Base-by-base conservation (phyloP, 306 rosid species). In the Morella rubra region DNA sequence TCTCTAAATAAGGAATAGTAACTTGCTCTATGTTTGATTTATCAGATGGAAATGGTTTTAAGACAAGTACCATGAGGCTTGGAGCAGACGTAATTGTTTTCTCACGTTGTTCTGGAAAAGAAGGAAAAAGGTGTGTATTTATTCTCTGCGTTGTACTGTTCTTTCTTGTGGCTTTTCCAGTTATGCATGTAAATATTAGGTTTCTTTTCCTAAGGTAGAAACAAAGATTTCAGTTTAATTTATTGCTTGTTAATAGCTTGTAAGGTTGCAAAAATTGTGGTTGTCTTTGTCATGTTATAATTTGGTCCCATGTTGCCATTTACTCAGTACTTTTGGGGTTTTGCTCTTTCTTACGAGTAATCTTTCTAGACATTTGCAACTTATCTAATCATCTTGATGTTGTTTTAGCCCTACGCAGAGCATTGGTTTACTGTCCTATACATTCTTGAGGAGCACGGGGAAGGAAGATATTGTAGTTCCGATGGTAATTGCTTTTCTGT, bases 11-110 rank as follows among this genome's bases (percentile, higher is more conserved):
- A 65, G 41, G 75, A 51, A 32, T 89, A 42, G 83, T 81, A 77
- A 79, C 73, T 77, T 47, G 55, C 64, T 75, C 54, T 72, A 18
- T 20, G 76, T 77, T 80, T 83, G 69, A 73, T 60, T 74, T 74
- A 77, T 56, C 85, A 96, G 99, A 96, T 85, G 99, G 99, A 85
- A 96, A 96, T 91, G 99, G 99, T 19, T 96, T 96, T 78, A 96
- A 96, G 81, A 96, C 98, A 27, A 92, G 99, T 85, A 96, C 97
- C 53, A 92, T 96, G 99, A 87, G 99, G 77, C 98, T 96, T 54
- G 99, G 99, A 74, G 99, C 98, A 79, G 99, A 96, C 75, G 99
- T 91, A 24, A 91, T 96, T 59, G 97, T 96, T 73, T 96, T 92
- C 89, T 91, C 99, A 52, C 92, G 98, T 40, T 88, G 84, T 77